Percentiles rank a stretch among this genome's conserved stretches.
These are phyloP conservation scores for Melanogaster broomeanus DNA, from an alignment of 768 basidiomycete genomes.

Conservation along the genomic window DNA sequence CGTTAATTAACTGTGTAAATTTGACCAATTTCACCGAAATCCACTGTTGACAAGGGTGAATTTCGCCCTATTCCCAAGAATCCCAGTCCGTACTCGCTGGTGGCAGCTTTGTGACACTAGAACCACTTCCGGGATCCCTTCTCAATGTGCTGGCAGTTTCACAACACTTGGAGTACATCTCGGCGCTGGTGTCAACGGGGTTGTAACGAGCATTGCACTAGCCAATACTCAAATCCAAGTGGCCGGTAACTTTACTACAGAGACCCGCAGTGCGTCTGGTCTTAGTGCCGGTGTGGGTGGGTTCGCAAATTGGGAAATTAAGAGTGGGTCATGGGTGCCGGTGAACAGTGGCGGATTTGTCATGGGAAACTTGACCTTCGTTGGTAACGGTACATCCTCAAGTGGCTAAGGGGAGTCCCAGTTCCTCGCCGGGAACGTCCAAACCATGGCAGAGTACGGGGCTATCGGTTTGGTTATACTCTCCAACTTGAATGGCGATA, in stretches of 20 bases:
- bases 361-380: constrained; percentile 66
- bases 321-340: constrained; percentile 63
- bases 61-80: too few relatives aligned
- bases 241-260: constrained; percentile 78
- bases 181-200: constrained; percentile 74
- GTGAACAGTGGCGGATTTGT: constrained; percentile 75
- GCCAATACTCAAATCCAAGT: constrained; percentile 56
- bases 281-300: constrained; percentile 50
- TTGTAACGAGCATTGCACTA: constrained; percentile 62
- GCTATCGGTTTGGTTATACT: constrained; percentile 81
- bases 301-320: constrained; percentile 74
- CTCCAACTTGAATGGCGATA: constrained; percentile 67
- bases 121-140: too few relatives aligned
- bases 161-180: constrained; percentile 68
- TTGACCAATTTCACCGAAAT: too few relatives aligned
- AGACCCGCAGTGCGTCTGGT: constrained; percentile 38
- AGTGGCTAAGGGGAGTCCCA: constrained; percentile 45
- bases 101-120: too few relatives aligned
- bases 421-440: constrained; percentile 70
- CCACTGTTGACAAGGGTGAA: too few relatives aligned
- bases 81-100: too few relatives aligned
- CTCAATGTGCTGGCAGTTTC: too few relatives aligned
- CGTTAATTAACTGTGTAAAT: too few relatives aligned
- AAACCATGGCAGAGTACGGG: constrained; percentile 59
- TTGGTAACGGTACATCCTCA: constrained; percentile 62